A percentile compares a stretch with the other conserved stretches of the same genome.
Conservation (phyloP, 202 grass and related monocot species). For the Panicum hallii region DNA sequence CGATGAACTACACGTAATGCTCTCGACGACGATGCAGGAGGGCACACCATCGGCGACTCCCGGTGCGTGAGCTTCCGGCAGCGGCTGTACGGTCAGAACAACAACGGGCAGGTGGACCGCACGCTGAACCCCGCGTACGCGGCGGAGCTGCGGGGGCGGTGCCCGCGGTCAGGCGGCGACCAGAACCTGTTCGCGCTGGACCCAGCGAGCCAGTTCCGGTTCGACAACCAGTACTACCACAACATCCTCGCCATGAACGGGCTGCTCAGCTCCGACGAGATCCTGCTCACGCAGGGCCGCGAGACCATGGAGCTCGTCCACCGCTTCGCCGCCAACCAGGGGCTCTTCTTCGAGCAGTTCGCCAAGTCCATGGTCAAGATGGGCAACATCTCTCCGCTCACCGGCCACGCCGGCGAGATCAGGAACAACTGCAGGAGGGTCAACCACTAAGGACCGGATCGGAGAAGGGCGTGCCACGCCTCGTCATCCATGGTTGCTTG, state of each 20-base stretch:
- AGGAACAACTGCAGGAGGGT: slow-evolving; percentile 69
- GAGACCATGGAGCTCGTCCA: slow-evolving; percentile 69
- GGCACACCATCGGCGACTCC: slow-evolving; percentile 69
- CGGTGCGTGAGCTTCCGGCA: slow-evolving; percentile 77
- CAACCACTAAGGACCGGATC: slow-evolving; percentile 47
- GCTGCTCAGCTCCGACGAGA: slow-evolving; percentile 80
- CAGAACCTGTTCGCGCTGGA: slow-evolving; percentile 80
- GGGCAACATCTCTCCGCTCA: slow-evolving; percentile 76
- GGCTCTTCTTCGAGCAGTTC: slow-evolving; percentile 69
- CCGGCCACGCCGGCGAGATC: slow-evolving; percentile 60
- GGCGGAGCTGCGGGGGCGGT: slow-evolving; percentile 54
- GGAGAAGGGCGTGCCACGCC: neutral
- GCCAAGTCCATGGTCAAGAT: slow-evolving; percentile 88
- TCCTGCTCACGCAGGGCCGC: slow-evolving; percentile 70
- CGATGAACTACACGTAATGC: no score
- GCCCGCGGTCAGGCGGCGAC: slow-evolving; percentile 73
- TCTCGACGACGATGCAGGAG: neutral
- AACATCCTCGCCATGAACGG: slow-evolving; percentile 63
- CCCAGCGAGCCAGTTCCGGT: slow-evolving; percentile 58
- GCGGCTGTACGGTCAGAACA: slow-evolving; percentile 71
- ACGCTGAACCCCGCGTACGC: slow-evolving; percentile 68
- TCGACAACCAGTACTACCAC: slow-evolving; percentile 80
- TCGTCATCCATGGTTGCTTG: neutral
- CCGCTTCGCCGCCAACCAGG: slow-evolving; percentile 57
- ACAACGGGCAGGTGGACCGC: slow-evolving; percentile 58